These are phyloP conservation scores for Viridothelium virens DNA, from an alignment of 495 filamentous ascomycete species.

Conservation along the genomic window DNA sequence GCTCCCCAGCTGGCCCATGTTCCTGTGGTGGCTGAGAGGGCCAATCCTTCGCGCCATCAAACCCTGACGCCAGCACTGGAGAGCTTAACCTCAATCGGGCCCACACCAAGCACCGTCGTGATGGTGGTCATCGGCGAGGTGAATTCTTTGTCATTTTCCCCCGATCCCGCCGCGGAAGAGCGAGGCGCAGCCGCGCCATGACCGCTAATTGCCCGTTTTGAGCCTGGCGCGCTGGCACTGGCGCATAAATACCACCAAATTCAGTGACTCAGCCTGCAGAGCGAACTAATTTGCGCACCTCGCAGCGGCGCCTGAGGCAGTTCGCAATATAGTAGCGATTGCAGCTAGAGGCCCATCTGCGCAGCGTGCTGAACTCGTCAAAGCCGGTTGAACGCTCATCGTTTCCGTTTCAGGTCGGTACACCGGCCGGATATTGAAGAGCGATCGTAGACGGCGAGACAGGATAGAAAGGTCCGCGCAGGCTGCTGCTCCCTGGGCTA, in stretches of 20 bases:
- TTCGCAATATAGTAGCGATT: not conserved
- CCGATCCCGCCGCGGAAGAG: not conserved
- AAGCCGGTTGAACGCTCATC: not conserved
- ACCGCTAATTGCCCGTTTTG: not conserved
- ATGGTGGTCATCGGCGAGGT: not conserved
- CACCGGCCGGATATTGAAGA: not conserved
- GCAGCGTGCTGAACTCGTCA: not conserved
- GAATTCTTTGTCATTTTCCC: not conserved
- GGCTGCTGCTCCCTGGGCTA: not conserved
- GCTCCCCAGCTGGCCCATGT: constrained; percentile 11
- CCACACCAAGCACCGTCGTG: not conserved
- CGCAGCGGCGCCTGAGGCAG: not conserved
- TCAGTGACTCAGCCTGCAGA: not conserved
- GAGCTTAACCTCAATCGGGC: not conserved
- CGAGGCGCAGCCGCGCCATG: not conserved
- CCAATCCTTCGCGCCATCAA: constrained; percentile 9
- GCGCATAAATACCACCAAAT: not conserved
- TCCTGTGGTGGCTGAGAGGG: constrained; percentile 10
- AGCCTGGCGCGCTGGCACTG: not conserved
- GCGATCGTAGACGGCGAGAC: not conserved
- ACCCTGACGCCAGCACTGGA: not conserved
- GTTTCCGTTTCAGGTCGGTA: constrained; percentile 5
- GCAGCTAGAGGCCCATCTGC: not conserved
- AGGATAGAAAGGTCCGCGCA: not conserved
- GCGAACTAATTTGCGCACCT: not conserved